These are phyloP conservation scores for Fraxinus xanthoxyloides DNA, from an alignment of 305 asterid species.

Conservation along the genomic window DNA sequence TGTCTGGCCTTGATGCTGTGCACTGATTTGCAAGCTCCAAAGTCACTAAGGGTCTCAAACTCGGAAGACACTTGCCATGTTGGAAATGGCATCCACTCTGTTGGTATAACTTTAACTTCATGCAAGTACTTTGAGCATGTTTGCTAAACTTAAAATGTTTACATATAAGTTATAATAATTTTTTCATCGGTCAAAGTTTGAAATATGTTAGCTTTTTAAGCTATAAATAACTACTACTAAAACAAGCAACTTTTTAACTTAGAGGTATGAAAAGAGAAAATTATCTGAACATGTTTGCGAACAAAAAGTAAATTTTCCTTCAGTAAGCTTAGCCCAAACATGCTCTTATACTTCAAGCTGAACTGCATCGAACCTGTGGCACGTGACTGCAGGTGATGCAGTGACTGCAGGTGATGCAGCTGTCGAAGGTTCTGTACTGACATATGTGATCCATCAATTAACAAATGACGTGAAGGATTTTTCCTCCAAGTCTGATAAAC, in stretches of 20 bases:
- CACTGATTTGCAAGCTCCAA: constrained; percentile 55
- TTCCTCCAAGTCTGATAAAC: constrained; percentile 30
- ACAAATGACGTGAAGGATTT: constrained; percentile 26
- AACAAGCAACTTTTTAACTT: background rate
- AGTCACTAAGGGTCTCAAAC: constrained; percentile 32
- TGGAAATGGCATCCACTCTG: constrained; percentile 7
- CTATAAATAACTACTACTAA: background rate
- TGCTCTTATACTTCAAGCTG: background rate
- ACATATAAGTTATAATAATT: background rate
- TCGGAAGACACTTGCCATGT: constrained; percentile 9
- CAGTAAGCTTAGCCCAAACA: background rate
- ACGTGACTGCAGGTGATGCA: constrained; percentile 38
- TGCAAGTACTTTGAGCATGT: background rate
- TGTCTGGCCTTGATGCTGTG: constrained; percentile 82
- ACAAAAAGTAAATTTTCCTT: background rate
- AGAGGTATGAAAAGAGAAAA: background rate
- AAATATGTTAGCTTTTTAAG: background rate
- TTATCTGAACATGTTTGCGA: background rate
- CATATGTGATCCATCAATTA: constrained; percentile 53
- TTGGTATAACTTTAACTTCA: constrained; percentile 18
- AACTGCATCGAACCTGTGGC: constrained; percentile 13
- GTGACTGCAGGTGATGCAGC: constrained; percentile 39
- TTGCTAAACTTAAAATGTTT: background rate
- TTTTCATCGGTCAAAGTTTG: background rate
- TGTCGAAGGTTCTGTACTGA: constrained; percentile 42